Conservation (phyloP, 371 early-diverging fungal species). For the Entomophthora muscae region DNA sequence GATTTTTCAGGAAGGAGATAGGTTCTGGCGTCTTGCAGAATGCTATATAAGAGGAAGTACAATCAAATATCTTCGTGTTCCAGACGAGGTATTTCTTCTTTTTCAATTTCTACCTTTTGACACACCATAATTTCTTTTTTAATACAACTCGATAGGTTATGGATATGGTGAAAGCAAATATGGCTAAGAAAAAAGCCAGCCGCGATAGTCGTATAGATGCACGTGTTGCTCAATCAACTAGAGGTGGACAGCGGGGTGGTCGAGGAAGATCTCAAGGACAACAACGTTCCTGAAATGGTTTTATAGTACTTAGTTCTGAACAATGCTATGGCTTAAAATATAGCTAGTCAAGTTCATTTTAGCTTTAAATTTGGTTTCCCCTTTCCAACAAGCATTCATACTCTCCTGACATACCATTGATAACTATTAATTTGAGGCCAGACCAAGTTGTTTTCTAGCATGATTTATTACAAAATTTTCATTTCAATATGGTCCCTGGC, state of each 20-base stretch:
- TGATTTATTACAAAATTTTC: too few relatives aligned
- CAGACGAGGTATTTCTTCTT: slow-evolving; percentile 51
- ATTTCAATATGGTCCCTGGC: too few relatives aligned
- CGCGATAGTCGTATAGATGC: background rate
- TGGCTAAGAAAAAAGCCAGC: slow-evolving; percentile 18
- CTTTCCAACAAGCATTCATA: too few relatives aligned
- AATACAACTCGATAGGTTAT: too few relatives aligned
- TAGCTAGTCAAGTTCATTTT: too few relatives aligned
- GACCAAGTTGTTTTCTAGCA: too few relatives aligned
- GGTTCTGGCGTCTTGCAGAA: slow-evolving; percentile 82
- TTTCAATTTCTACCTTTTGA: too few relatives aligned
- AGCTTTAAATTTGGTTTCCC: too few relatives aligned
- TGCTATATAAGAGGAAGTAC: slow-evolving; percentile 85
- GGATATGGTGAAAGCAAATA: slow-evolving; percentile 71
- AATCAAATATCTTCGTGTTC: slow-evolving; percentile 87
- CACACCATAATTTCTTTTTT: slow-evolving; percentile 7
- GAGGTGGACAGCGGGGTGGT: background rate
- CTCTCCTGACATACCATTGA: too few relatives aligned
- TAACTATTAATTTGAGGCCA: too few relatives aligned
- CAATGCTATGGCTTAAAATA: too few relatives aligned
- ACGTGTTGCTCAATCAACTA: background rate
- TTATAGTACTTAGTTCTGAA: too few relatives aligned
- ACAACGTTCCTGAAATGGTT: background rate
- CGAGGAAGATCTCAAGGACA: background rate
- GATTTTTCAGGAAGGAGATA: slow-evolving; percentile 62